Evolutionary conservation across 768 basidiomycete genomes (phyloP).

Genomic region (Podaxis sp.): DNA sequence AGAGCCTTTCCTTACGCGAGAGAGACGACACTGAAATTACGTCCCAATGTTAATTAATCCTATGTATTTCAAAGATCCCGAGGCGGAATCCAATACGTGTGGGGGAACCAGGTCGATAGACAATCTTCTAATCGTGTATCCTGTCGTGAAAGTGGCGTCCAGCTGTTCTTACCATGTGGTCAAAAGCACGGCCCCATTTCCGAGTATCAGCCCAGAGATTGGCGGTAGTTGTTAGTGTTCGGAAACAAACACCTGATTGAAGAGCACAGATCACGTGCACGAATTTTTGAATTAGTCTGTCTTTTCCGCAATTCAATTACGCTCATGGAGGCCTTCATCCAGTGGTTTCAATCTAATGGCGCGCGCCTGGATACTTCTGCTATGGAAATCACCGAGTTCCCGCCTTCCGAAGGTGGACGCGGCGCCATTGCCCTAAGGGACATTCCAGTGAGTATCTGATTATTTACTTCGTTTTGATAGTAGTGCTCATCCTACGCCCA

Average conservation of each 20-base stretch:
- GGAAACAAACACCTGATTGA: neutral
- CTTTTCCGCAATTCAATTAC: neutral
- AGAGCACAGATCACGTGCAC: neutral
- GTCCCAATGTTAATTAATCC: neutral
- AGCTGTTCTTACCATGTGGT: neutral
- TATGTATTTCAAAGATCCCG: neutral
- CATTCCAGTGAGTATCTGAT: conserved; percentile 53
- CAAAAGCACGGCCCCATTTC: neutral
- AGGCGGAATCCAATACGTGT: neutral
- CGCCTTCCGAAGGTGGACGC: conserved; percentile 58
- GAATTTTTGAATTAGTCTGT: neutral
- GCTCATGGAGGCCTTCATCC: conserved; percentile 33
- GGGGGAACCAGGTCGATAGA: neutral
- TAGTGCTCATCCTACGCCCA: neutral
- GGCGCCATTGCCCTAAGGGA: conserved; percentile 75
- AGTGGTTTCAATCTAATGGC: conserved; percentile 59
- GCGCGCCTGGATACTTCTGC: conserved; percentile 48
- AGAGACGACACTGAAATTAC: conserved; percentile 1
- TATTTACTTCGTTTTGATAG: neutral
- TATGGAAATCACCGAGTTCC: conserved; percentile 48
- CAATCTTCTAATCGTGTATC: neutral
- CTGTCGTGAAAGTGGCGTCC: too few species aligned
- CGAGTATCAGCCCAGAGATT: neutral
- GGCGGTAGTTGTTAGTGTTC: neutral
- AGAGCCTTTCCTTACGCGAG: neutral